Base-by-base conservation (phyloP, 2,329 filamentous ascomycete genomes). In the Trichophyton rubrum region DNA sequence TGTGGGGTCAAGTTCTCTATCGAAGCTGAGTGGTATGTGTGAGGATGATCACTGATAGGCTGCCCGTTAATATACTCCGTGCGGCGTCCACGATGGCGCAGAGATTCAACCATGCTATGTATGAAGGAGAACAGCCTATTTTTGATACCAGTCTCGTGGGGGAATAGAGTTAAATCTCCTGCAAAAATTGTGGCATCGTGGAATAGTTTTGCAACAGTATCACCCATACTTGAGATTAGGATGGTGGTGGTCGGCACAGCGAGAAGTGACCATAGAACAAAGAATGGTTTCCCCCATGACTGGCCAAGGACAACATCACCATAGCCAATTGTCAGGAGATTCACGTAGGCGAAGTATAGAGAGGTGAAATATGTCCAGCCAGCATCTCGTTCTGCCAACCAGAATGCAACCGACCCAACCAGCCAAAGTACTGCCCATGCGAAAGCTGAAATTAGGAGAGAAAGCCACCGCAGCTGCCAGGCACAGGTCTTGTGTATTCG, bases 161-260 rank as follows among this genome's bases (percentile, higher is more conserved):
- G 81, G 1, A 83, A 67, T 17, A 83, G 75, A 1, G 81, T 83
- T 24, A 82, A 64, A 33, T 79, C 77, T 11, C 79, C 81, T 3
- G 82, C 62, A 73, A 77, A 82, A n/a, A 80, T 77, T 0, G 80
- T 82, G n/a, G 78, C 61, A 56, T 83, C 79, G 22, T 78, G 77
- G 68, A 84, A 77, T 7, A 72, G 71, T 62, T 80, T 80, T 62
- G 83, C 78, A 8, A 75, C 62, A 0, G 72, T 74, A 57, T 73
- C 71, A 8, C 72, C 71, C 41, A 75, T 70, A 45, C 70, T 72
- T 7, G 72, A 72, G 22, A 75, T 72, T n/a, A 75, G 67, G 13
- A 75, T 71, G 0, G 73, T 75, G 51, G 74, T 69, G 1, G 72
- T 70, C 13, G 73, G 73, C 2, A 75, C 67, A 17, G 73, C 73